Evolutionary conservation across 2,329 filamentous ascomycete species (phyloP), one percentile per base, ranked within the genome.

Genomic region (Lachnellula suecica): DNA sequence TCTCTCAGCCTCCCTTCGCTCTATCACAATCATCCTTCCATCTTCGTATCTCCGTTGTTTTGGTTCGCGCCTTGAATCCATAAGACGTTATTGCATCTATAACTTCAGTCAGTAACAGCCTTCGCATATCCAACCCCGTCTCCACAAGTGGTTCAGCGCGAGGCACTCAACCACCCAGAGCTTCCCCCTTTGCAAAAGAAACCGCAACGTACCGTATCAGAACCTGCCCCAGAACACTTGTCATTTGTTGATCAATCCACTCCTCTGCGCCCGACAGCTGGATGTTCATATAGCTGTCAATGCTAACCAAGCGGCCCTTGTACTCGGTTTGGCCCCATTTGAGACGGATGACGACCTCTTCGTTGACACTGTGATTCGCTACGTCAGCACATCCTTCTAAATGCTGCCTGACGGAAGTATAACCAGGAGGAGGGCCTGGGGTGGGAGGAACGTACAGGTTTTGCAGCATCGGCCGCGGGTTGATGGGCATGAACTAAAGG

Each of bases 301-400:
- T 89, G 65, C 88, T 93, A 68, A 96, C 89, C 58, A 99, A 83
- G 61, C 84, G 83, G 70, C 94, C 94, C 72, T 93, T 95, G 82
- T 99, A 99, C 73, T 99, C 94, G 54, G 91, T 94, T 73, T 97
- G 87, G 64, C 91, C 91, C 94, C 94, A 99, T 82, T 99, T 99
- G 60, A 99, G 82, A 65, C 92, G 90, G 59, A 99, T 88, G 59
- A 92, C 79, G 68, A 99, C 86, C 67, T 93, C 84, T 72, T 95
- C 89, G 77, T 95, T 89, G 74, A 99, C 88, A 59, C 88, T 91
- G 59, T n/a, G 55, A 52, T 7, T 17, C 1, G 10, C 23, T 3
- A 13, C 25, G 45, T 59, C 55, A 55, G 57, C 53, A 41, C 53
- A 44, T 44, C 24, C 40, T 11, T 15, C 35, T 47, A 19, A 35